Base-by-base conservation (phyloP, 139 green algal species). In the Medakamo hakoo region DNA sequence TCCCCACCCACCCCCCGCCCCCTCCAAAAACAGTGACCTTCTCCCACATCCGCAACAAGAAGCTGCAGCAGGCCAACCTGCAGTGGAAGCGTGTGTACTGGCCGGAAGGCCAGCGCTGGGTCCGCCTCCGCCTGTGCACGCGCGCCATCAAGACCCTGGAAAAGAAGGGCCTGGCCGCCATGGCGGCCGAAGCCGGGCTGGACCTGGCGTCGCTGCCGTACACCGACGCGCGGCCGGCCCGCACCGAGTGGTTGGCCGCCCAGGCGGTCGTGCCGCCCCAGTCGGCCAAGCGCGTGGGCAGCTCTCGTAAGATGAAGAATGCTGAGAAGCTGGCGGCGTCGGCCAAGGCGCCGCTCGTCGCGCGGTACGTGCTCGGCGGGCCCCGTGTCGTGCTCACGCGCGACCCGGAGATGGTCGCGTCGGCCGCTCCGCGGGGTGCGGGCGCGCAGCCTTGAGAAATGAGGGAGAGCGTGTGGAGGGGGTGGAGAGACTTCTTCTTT, bases 11-110 rank as follows among this genome's bases (percentile, higher is more conserved):
- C n/a, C n/a, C n/a, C n/a, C n/a, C n/a, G n/a, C n/a, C n/a, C n/a
- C n/a, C n/a, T n/a, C n/a, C n/a, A n/a, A n/a, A n/a, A n/a, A n/a
- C 40, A 3, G 87, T 99, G 4, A 93, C 84, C 57, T 98, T 98
- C 80, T 97, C 90, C 19, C 91, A 96, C 84, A 95, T 95, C 77
- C 81, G 92, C 61, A 96, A 85, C 78, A 90, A 93, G 76, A 93
- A 93, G 71, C 82, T 90, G 76, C 93, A 99, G 77, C 71, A 93
- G 62, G 78, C 79, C 48, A 99, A 99, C 83, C 79, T 99, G 55
- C 86, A 94, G 70, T 71, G 77, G 30, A 83, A 80, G 69, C 75
- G 71, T 49, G 24, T 86, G 24, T 86, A 79, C 67, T 86, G 80
- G 80, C 73, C 80, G 20, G 72, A 84, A 55, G 72, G 63, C 14